phyloP scores from a whole-genome alignment of 768 basidiomycete species.

The Leccinum sublutescens region DNA sequence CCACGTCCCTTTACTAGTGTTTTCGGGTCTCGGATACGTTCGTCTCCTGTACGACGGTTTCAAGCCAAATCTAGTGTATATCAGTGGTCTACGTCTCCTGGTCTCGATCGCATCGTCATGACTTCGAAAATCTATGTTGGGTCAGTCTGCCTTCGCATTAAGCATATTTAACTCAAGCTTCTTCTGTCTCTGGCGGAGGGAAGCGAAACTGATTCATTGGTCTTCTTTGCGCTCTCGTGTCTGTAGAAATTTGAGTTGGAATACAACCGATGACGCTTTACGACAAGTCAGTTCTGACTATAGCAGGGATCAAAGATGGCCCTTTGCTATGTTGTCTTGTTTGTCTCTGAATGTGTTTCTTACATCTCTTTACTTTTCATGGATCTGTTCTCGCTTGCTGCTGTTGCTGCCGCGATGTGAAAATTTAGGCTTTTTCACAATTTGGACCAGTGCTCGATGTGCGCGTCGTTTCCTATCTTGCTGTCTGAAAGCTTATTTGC shows the following conservation, averaged over 20 bases:
- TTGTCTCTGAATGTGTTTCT: conserved; percentile 33
- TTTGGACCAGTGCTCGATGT: conserved; percentile 91
- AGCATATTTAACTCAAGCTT: conserved; percentile 44
- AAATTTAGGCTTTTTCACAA: conserved; percentile 71
- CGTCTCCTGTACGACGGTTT: conserved; percentile 50
- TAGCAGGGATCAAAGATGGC: conserved; percentile 25
- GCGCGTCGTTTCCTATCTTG: conserved; percentile 49
- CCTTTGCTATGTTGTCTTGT: conserved; percentile 48
- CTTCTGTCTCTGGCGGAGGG: conserved; percentile 42
- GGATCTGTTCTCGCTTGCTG: conserved; percentile 19
- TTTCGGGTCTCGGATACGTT: conserved; percentile 56
- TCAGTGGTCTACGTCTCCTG: conserved; percentile 30
- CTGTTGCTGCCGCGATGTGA: conserved; percentile 18
- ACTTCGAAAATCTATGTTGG: conserved; percentile 85
- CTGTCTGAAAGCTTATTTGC: conserved; percentile 22
- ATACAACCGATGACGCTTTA: conserved; percentile 91
- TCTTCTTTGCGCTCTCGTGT: conserved; percentile 41
- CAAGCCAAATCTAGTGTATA: conserved; percentile 49
- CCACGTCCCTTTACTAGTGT: conserved; percentile 48
- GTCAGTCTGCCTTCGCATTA: conserved; percentile 72
- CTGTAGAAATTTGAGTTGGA: conserved; percentile 92
- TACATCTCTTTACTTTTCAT: conserved; percentile 30
- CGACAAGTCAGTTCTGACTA: conserved; percentile 75
- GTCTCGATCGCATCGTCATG: conserved; percentile 52
- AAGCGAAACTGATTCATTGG: conserved; percentile 54